Evolutionary conservation across 2,329 filamentous ascomycete genomes (phyloP).

Genomic region (Colletotrichum cereale): DNA sequence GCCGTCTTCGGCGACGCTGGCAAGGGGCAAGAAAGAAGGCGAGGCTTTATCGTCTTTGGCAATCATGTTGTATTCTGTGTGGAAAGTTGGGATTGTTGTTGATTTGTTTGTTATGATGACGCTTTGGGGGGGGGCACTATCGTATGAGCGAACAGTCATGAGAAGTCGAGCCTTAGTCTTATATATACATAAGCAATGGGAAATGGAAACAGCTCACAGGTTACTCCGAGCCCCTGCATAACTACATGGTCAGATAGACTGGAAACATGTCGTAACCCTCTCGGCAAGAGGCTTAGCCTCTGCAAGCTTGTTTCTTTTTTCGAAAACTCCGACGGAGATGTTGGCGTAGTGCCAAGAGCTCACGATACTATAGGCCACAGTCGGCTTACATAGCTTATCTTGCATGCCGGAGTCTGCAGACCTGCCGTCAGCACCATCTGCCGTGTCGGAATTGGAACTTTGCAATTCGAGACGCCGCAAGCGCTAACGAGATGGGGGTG

Average conservation of each 20-base stretch:
- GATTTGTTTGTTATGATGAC: neutral
- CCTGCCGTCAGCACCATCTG: neutral
- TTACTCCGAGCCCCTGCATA: neutral
- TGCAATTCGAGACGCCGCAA: neutral
- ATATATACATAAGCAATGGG: neutral
- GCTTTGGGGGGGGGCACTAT: too few species aligned
- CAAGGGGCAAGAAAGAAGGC: conserved; percentile 46
- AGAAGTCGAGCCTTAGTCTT: neutral
- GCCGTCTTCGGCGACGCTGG: conserved; percentile 53
- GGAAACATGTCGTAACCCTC: neutral
- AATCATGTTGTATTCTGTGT: neutral
- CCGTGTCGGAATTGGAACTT: neutral
- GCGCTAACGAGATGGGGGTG: neutral
- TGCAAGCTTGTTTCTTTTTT: too few species aligned
- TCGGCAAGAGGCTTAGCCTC: neutral
- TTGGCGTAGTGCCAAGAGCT: neutral
- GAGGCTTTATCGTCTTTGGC: conserved; percentile 42
- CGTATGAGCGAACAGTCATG: neutral
- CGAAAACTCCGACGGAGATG: neutral
- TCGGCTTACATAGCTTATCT: neutral
- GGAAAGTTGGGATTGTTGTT: too few species aligned
- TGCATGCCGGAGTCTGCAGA: neutral
- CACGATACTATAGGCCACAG: neutral
- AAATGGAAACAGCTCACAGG: neutral
- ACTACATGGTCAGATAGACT: neutral